A percentile compares a stretch with the other conserved stretches of the same genome.
phyloP scores from a whole-genome alignment of 2,329 filamentous ascomycete genomes.

The Botrytis porri region DNA sequence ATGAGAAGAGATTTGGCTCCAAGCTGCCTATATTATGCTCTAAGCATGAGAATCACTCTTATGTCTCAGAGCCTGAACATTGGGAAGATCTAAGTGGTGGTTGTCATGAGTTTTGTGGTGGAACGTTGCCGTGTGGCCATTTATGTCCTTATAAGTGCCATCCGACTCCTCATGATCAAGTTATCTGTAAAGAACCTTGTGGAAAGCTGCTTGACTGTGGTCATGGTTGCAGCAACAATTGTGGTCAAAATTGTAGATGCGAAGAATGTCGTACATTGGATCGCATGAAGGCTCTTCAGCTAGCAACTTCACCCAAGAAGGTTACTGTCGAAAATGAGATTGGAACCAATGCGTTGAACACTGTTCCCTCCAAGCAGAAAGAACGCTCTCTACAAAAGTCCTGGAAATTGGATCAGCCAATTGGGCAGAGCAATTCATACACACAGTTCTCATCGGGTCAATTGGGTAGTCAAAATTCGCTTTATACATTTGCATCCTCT shows the following conservation, averaged over 20 bases:
- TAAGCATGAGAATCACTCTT: constrained; percentile 52
- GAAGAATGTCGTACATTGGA: constrained; percentile 25
- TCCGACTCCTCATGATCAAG: constrained; percentile 30
- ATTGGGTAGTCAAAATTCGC: too few relatives aligned
- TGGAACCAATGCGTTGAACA: too few relatives aligned
- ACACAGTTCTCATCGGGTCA: not conserved
- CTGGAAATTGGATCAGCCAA: not conserved
- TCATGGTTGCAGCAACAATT: constrained; percentile 34
- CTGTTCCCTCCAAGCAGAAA: not conserved
- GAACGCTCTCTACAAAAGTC: not conserved
- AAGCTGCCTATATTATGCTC: constrained; percentile 60
- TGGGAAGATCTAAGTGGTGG: constrained; percentile 54
- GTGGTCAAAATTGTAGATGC: constrained; percentile 32
- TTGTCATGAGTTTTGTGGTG: constrained; percentile 48
- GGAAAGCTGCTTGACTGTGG: constrained; percentile 30
- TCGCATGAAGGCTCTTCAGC: not conserved
- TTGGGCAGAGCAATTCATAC: not conserved
- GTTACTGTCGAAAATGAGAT: not conserved
- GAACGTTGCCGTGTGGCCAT: constrained; percentile 36
- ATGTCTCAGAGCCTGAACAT: constrained; percentile 51
- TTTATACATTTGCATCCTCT: not conserved
- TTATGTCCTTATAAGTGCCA: constrained; percentile 35
- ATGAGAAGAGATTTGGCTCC: constrained; percentile 39
- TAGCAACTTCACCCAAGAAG: not conserved
- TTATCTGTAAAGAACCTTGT: constrained; percentile 33